These are phyloP conservation scores for Fusarium mundagurra DNA, from an alignment of 2,329 filamentous ascomycete genomes.

Conservation along the genomic window DNA sequence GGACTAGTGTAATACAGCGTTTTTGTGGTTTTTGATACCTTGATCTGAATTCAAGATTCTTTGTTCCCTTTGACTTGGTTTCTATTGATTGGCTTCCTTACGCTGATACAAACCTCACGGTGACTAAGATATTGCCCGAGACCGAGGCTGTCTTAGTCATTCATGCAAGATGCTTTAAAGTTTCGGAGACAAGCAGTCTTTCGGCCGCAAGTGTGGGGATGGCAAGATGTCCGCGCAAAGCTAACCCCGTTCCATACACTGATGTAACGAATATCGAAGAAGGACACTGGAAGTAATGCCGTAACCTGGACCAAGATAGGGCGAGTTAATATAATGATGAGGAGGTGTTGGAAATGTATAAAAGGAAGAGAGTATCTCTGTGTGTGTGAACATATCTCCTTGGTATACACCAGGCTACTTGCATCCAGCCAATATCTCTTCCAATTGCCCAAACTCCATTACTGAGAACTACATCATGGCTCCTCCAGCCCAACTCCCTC, in stretches of 20 bases:
- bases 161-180: slow-evolving; percentile 19
- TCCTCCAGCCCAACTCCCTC: slow-evolving; percentile 30
- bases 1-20: slow-evolving; percentile 21
- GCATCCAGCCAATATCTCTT: background rate
- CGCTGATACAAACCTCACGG: background rate
- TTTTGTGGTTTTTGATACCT: slow-evolving; percentile 32
- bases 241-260: background rate
- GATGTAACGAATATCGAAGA: background rate
- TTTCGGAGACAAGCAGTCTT: slow-evolving; percentile 25
- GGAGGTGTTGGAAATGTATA: background rate
- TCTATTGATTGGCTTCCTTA: background rate
- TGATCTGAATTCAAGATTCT: slow-evolving; percentile 14
- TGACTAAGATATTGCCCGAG: background rate
- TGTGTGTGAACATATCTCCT: background rate
- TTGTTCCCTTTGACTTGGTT: background rate
- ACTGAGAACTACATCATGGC: slow-evolving; percentile 20
- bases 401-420: background rate
- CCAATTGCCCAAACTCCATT: background rate
- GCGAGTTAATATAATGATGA: background rate
- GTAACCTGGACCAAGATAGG: background rate
- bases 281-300: background rate
- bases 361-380: background rate
- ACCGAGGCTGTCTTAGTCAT: slow-evolving; percentile 27
- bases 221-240: background rate
- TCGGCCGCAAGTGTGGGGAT: slow-evolving; percentile 8